These are phyloP conservation scores for Mycena rebaudengoi DNA, from an alignment of 768 basidiomycete species.

Conservation along the genomic window DNA sequence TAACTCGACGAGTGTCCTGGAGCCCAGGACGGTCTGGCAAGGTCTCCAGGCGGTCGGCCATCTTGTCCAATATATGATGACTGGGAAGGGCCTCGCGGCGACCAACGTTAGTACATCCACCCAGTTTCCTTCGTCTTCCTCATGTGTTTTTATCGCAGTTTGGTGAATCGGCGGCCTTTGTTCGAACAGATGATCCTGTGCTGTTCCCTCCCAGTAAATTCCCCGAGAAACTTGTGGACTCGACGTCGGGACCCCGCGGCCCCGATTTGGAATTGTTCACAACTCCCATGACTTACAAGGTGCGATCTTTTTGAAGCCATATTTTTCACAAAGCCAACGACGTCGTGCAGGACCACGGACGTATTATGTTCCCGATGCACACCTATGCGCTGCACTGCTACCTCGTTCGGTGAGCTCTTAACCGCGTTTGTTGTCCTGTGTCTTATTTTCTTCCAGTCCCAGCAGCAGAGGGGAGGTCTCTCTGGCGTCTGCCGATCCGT, in stretches of 20 bases:
- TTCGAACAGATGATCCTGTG: constrained; percentile 60
- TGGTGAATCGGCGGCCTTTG: constrained; percentile 66
- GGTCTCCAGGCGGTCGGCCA: constrained; percentile 39
- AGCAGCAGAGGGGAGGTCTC: constrained; percentile 50
- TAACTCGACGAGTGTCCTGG: constrained; percentile 51
- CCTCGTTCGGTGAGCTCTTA: constrained; percentile 46
- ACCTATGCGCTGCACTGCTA: constrained; percentile 53
- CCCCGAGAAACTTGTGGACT: constrained; percentile 50
- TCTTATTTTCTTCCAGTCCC: constrained; percentile 40
- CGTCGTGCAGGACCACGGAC: constrained; percentile 44
- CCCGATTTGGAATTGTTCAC: constrained; percentile 60
- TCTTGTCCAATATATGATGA: constrained; percentile 51
- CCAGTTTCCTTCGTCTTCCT: background rate
- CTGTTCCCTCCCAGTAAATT: constrained; percentile 53
- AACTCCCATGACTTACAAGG: constrained; percentile 54
- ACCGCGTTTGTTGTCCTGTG: too few relatives aligned
- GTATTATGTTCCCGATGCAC: constrained; percentile 42
- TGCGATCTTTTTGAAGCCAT: constrained; percentile 22
- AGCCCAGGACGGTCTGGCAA: constrained; percentile 40
- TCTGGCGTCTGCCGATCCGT: constrained; percentile 52
- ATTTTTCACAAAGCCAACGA: background rate
- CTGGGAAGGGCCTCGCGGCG: constrained; percentile 58
- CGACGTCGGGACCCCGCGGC: constrained; percentile 52
- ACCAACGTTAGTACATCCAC: constrained; percentile 54
- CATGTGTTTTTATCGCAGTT: constrained; percentile 37